phyloP scores from a whole-genome alignment of 2,329 filamentous ascomycete genomes.

The Pseudocercospora pini-densiflorae region DNA sequence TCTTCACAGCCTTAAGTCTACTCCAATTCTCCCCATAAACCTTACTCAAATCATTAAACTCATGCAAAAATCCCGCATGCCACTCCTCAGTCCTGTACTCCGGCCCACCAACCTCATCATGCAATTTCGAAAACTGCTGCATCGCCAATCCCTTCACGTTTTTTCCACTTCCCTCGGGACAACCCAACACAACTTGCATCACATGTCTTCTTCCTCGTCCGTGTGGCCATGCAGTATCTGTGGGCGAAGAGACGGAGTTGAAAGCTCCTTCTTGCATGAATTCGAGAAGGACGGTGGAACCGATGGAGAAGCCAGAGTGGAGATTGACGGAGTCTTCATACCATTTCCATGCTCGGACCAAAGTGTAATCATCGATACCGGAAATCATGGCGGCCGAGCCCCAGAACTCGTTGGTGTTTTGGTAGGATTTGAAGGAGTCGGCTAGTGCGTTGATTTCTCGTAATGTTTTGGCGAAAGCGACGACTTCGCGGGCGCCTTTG shows the following conservation, averaged over 20 bases:
- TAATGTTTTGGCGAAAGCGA: slow-evolving; percentile 30
- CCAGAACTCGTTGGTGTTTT: slow-evolving; percentile 34
- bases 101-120: slow-evolving; percentile 24
- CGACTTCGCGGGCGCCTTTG: slow-evolving; percentile 33
- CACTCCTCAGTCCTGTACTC: slow-evolving; percentile 30
- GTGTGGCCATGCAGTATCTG: slow-evolving; percentile 36
- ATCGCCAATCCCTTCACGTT: slow-evolving; percentile 27
- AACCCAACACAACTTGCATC: slow-evolving; percentile 34
- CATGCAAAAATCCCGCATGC: slow-evolving; percentile 34
- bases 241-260: slow-evolving; percentile 24
- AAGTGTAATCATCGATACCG: slow-evolving; percentile 33
- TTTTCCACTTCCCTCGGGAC: slow-evolving; percentile 23
- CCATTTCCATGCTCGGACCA: slow-evolving; percentile 37
- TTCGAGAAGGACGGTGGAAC: slow-evolving; percentile 35
- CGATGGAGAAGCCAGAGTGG: slow-evolving; percentile 27
- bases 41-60: slow-evolving; percentile 29
- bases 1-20: slow-evolving; percentile 30
- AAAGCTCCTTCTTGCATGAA: slow-evolving; percentile 36
- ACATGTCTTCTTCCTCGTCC: slow-evolving; percentile 29
- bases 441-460: slow-evolving; percentile 33
- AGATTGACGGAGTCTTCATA: slow-evolving; percentile 30
- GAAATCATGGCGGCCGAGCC: slow-evolving; percentile 32
- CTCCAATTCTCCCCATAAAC: slow-evolving; percentile 34
- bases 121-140: slow-evolving; percentile 24
- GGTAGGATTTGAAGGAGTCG: slow-evolving; percentile 28